phyloP scores from a whole-genome alignment of 257 asterid genomes.

The Anisodus acutangulus region DNA sequence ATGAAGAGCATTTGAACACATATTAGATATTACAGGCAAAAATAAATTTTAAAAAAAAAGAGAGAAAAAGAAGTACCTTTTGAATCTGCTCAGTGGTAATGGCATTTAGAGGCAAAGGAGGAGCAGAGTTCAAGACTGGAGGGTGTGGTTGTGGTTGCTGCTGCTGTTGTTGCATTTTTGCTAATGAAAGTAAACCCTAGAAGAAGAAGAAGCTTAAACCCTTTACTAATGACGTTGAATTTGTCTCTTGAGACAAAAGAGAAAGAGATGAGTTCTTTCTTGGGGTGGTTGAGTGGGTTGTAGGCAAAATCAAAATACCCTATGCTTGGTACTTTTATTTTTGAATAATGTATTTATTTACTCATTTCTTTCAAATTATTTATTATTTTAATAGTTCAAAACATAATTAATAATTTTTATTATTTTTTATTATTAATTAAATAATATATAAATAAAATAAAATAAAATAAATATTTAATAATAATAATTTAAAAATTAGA shows the following conservation, averaged over 20 bases:
- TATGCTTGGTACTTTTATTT: not conserved
- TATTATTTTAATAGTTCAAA: no score
- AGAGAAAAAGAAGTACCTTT: slow-evolving; percentile 53
- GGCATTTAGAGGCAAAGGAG: slow-evolving; percentile 63
- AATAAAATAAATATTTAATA: no score
- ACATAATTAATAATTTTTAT: no score
- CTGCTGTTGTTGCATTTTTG: slow-evolving; percentile 39
- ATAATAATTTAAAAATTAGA: no score
- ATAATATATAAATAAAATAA: no score
- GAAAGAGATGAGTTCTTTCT: not conserved
- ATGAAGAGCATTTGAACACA: not conserved
- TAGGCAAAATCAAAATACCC: not conserved
- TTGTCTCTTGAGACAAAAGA: not conserved
- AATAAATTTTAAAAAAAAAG: no score
- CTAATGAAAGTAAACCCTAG: slow-evolving; percentile 32
- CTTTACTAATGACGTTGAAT: not conserved
- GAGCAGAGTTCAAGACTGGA: slow-evolving; percentile 56
- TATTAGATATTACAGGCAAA: not conserved
- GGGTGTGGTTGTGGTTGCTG: slow-evolving; percentile 17
- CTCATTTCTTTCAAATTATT: no score
- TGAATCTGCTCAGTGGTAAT: slow-evolving; percentile 98
- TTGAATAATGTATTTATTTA: not conserved
- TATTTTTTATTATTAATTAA: no score
- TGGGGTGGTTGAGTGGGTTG: not conserved
- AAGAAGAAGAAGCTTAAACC: not conserved